Percentiles rank a stretch among this genome's conserved stretches.
Conservation (phyloP, 2,329 filamentous ascomycete genomes). For the Arthrocladium fulminans region DNA sequence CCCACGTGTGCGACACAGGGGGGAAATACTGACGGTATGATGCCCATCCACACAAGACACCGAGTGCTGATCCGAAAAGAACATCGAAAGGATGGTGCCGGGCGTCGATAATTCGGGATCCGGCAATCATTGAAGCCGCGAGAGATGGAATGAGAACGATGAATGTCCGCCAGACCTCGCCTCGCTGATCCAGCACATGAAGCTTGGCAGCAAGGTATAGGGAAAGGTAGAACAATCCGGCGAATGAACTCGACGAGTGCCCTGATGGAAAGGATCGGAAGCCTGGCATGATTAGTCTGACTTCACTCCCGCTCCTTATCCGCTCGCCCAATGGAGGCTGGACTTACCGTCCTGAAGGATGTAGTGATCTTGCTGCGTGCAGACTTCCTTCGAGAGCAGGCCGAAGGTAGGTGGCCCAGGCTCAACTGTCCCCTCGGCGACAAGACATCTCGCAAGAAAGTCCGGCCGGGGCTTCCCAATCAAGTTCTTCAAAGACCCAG, state of each 20-base stretch:
- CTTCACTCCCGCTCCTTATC: too few species aligned
- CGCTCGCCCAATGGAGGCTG: not conserved
- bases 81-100: conserved; percentile 55
- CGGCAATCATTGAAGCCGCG: conserved; percentile 46
- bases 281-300: conserved; percentile 11
- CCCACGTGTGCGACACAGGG: conserved; percentile 45
- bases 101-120: conserved; percentile 53
- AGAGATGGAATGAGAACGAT: conserved; percentile 46
- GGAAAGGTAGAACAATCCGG: conserved; percentile 51
- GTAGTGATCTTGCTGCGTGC: conserved; percentile 40
- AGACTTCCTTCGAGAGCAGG: conserved; percentile 42
- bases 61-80: conserved; percentile 46
- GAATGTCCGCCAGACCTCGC: conserved; percentile 52
- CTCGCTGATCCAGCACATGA: conserved; percentile 51
- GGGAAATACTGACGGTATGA: conserved; percentile 54
- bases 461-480: conserved; percentile 53
- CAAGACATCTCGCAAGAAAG: conserved; percentile 48
- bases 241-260: conserved; percentile 46
- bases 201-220: conserved; percentile 53
- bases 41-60: conserved; percentile 43
- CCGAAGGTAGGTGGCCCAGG: conserved; percentile 27
- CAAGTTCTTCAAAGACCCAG: conserved; percentile 49
- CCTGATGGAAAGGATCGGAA: conserved; percentile 23
- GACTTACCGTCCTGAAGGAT: conserved; percentile 47
- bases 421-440: conserved; percentile 30